Evolutionary conservation across 148 eudicot species (phyloP).

Genomic region (Vaccinium macrocarpon): DNA sequence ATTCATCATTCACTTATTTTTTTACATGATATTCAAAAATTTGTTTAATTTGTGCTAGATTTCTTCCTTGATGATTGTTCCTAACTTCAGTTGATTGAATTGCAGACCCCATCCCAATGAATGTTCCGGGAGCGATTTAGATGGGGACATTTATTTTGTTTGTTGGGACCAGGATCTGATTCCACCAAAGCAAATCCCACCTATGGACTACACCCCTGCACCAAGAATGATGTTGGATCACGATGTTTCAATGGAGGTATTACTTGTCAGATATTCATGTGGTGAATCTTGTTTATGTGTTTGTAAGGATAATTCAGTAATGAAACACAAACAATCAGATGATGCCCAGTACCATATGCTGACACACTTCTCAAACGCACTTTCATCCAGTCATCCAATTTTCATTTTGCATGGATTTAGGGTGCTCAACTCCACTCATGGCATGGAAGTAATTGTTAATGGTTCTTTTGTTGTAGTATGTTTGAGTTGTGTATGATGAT

Average conservation of each 20-base stretch:
- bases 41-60: background rate
- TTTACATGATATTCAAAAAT: background rate
- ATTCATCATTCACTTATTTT: background rate
- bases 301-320: background rate
- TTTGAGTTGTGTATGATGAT: background rate
- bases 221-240: slow-evolving; percentile 47
- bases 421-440: background rate
- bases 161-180: slow-evolving; percentile 85
- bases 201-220: slow-evolving; percentile 77
- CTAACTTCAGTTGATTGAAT: slow-evolving; percentile 3
- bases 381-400: background rate
- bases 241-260: slow-evolving; percentile 69
- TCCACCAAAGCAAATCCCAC: slow-evolving; percentile 49
- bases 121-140: slow-evolving; percentile 97
- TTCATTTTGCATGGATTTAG: background rate
- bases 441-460: background rate
- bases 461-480: background rate
- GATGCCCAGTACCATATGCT: background rate
- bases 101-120: slow-evolving; percentile 93
- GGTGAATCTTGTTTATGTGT: background rate
- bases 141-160: slow-evolving; percentile 90
- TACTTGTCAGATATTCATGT: background rate
- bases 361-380: background rate
- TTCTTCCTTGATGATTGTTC: background rate
- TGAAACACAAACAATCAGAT: too few relatives aligned